Percentiles rank a stretch among this genome's conserved stretches.
These are phyloP conservation scores for Chrysoporthe deuterocubensis DNA, from an alignment of 2,329 filamentous ascomycete genomes.

Conservation along the genomic window DNA sequence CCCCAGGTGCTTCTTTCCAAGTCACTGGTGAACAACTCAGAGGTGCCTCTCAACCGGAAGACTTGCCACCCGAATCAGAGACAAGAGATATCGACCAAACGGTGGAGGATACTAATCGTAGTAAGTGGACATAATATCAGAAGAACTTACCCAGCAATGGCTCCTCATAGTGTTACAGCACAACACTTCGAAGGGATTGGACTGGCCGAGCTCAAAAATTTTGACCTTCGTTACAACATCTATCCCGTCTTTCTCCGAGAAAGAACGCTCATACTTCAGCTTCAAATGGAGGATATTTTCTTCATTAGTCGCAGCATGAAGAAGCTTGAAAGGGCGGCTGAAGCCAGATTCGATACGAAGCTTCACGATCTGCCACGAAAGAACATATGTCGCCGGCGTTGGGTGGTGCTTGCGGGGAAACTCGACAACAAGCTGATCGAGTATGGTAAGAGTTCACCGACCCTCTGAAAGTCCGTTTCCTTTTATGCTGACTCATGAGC, in stretches of 20 bases:
- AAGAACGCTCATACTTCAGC: not conserved
- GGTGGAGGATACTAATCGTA: not conserved
- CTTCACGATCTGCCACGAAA: not conserved
- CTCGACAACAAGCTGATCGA: not conserved
- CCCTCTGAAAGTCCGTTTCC: not conserved
- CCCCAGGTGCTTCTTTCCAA: not conserved
- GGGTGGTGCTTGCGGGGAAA: not conserved
- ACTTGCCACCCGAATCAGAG: not conserved
- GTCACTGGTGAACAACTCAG: not conserved
- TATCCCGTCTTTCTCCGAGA: conserved; percentile 6
- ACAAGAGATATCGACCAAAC: too few relatives aligned
- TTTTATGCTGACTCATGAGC: not conserved
- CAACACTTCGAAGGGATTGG: not conserved
- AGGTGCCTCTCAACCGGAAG: not conserved
- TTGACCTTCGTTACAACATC: conserved; percentile 11
- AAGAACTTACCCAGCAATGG: not conserved
- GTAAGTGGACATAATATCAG: not conserved
- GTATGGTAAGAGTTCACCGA: not conserved
- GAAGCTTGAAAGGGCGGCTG: conserved; percentile 1
- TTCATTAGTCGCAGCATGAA: not conserved
- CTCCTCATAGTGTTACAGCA: not conserved
- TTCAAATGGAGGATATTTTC: not conserved
- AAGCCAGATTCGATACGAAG: not conserved
- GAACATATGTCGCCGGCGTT: not conserved
- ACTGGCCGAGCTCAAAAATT: not conserved